phyloP scores from a whole-genome alignment of 108 stramenopile species.

The Cylindrotheca fusiformis region DNA sequence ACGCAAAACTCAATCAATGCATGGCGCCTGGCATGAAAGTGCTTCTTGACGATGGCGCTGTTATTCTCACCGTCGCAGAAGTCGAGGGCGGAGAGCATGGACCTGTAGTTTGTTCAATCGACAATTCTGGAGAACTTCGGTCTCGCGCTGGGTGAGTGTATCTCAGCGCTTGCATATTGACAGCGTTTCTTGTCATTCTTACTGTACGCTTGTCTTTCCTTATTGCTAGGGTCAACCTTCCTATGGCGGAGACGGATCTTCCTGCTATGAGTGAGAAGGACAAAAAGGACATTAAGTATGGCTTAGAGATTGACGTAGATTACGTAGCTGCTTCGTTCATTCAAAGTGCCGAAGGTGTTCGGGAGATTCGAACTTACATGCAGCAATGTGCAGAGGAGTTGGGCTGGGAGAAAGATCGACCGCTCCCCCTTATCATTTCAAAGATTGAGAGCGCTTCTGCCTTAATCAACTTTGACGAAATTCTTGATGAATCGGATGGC shows the following conservation, averaged over 20 bases:
- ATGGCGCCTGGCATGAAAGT: slow-evolving; percentile 85
- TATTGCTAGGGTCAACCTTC: slow-evolving; percentile 97
- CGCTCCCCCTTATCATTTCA: slow-evolving; percentile 77
- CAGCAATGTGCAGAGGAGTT: slow-evolving; percentile 68
- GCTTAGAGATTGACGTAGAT: slow-evolving; percentile 87
- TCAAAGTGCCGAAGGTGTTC: slow-evolving; percentile 79
- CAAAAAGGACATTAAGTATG: slow-evolving; percentile 82
- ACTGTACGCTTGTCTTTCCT: no score
- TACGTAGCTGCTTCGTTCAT: slow-evolving; percentile 92
- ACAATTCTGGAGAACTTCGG: slow-evolving; percentile 82
- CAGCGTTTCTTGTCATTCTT: no score
- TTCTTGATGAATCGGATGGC: slow-evolving; percentile 82
- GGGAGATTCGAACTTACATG: slow-evolving; percentile 81
- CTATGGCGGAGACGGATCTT: slow-evolving; percentile 89
- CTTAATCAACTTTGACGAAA: slow-evolving; percentile 86
- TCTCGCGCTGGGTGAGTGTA: slow-evolving; percentile 73
- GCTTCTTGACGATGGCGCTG: slow-evolving; percentile 95
- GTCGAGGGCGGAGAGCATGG: slow-evolving; percentile 55
- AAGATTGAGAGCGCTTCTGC: slow-evolving; percentile 86
- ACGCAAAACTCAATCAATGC: slow-evolving; percentile 53
- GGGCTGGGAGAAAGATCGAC: slow-evolving; percentile 52
- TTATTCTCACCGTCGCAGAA: slow-evolving; percentile 76
- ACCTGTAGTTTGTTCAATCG: slow-evolving; percentile 60
- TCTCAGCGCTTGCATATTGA: no score
- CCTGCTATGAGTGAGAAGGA: slow-evolving; percentile 91